These are phyloP conservation scores for Mycosarcoma maydis DNA, from an alignment of 1,284 basidiomycete species.

Conservation along the genomic window DNA sequence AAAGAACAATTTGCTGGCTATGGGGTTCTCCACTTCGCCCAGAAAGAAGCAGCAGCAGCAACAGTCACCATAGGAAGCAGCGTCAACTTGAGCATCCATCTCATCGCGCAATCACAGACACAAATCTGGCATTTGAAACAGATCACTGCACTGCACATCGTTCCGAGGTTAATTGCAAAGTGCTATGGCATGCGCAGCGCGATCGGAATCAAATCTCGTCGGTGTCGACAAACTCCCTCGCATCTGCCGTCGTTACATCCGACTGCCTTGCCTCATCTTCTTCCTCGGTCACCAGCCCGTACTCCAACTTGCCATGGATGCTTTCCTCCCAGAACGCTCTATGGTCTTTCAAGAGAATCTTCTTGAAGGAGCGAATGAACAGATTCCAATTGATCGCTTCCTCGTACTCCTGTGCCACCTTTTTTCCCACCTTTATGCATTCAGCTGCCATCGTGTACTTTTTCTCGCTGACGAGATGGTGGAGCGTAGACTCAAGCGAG, in stretches of 20 bases:
- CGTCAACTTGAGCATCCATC: neutral
- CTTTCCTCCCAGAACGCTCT: constrained; percentile 29
- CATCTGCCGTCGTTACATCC: constrained; percentile 31
- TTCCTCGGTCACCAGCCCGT: constrained; percentile 33
- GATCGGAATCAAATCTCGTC: constrained; percentile 20
- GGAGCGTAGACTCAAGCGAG: constrained; percentile 40
- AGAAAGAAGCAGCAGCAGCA: constrained; percentile 15
- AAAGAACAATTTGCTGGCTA: constrained; percentile 36
- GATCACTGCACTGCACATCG: neutral
- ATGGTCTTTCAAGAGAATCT: constrained; percentile 19
- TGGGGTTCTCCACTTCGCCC: constrained; percentile 39
- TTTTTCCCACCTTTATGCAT: constrained; percentile 29
- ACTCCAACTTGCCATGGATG: constrained; percentile 24
- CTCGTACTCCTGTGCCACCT: constrained; percentile 40
- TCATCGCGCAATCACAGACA: constrained; percentile 4
- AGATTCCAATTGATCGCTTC: constrained; percentile 48
- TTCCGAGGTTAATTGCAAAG: no score
- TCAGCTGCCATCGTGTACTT: constrained; percentile 17
- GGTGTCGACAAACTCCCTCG: constrained; percentile 37
- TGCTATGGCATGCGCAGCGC: no score
- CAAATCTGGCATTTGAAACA: no score
- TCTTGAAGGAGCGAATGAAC: constrained; percentile 31
- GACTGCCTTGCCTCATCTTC: constrained; percentile 45
- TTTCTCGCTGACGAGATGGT: constrained; percentile 20
- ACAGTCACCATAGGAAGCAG: no score